Conservation (phyloP, 1,284 basidiomycete genomes). For the Pholiota adiposa region DNA sequence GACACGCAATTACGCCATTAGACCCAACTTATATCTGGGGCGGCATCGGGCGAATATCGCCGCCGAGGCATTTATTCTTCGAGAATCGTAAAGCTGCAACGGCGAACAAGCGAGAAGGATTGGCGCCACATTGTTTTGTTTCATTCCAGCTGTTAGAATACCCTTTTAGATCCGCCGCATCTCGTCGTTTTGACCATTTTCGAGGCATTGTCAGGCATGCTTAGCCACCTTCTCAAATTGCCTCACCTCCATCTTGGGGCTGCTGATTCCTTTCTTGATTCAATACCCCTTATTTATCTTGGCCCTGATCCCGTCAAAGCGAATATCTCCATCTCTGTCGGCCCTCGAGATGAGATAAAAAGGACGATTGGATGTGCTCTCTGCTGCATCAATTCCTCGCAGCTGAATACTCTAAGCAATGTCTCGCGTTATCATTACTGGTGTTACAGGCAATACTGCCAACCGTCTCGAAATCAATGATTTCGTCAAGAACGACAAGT, state of each 20-base stretch:
- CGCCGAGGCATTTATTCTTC: background rate
- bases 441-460: constrained; percentile 35
- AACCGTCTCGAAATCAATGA: constrained; percentile 50
- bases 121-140: background rate
- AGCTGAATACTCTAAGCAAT: constrained; percentile 2
- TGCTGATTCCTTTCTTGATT: background rate
- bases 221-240: background rate
- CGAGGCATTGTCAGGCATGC: no score
- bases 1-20: background rate
- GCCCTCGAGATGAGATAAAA: background rate
- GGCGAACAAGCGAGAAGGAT: background rate
- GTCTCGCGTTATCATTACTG: constrained; percentile 34
- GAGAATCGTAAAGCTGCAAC: background rate
- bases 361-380: background rate
- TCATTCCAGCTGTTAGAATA: background rate
- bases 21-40: background rate
- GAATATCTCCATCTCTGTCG: background rate
- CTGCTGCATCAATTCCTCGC: background rate
- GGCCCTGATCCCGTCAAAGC: background rate
- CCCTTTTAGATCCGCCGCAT: background rate
- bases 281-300: background rate
- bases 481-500: constrained; percentile 44
- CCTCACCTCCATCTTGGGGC: background rate
- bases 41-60: background rate
- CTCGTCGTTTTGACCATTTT: background rate